These are phyloP conservation scores for Candida oleophila DNA, from an alignment of 805 yeast species.

Conservation along the genomic window DNA sequence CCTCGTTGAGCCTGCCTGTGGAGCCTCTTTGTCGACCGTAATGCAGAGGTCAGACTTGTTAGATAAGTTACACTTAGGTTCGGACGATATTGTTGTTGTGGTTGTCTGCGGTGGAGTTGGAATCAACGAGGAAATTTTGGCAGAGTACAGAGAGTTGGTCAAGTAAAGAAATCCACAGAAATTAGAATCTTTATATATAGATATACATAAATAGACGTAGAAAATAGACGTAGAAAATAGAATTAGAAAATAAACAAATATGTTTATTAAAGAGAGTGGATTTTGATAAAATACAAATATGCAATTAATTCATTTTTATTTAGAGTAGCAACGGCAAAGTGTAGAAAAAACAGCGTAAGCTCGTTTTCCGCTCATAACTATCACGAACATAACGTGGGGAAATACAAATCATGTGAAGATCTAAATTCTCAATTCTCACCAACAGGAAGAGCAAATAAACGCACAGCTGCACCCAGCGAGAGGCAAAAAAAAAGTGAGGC, in stretches of 20 bases:
- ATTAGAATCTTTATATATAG: too few species aligned
- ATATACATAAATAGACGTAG: not conserved
- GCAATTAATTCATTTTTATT: too few species aligned
- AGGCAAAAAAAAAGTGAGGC: not conserved
- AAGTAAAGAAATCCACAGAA: too few species aligned
- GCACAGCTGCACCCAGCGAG: too few species aligned
- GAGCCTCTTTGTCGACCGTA: conserved; percentile 61
- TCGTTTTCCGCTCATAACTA: not conserved
- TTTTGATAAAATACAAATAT: too few species aligned
- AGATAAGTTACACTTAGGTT: conserved; percentile 20
- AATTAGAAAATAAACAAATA: not conserved
- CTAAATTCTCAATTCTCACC: not conserved
- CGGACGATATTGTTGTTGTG: conserved; percentile 48
- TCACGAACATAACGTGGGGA: not conserved
- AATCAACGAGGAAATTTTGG: conserved; percentile 9
- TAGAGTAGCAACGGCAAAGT: too few species aligned
- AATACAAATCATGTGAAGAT: not conserved
- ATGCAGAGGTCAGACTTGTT: conserved; percentile 34
- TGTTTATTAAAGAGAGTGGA: too few species aligned
- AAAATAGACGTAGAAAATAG: not conserved
- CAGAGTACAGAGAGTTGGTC: conserved; percentile 10
- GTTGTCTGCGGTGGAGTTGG: conserved; percentile 50
- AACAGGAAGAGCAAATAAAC: not conserved
- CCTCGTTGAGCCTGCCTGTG: conserved; percentile 72
- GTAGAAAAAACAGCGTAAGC: too few species aligned